phyloP scores from a whole-genome alignment of 441 rosid species.

The Capsella rubella region DNA sequence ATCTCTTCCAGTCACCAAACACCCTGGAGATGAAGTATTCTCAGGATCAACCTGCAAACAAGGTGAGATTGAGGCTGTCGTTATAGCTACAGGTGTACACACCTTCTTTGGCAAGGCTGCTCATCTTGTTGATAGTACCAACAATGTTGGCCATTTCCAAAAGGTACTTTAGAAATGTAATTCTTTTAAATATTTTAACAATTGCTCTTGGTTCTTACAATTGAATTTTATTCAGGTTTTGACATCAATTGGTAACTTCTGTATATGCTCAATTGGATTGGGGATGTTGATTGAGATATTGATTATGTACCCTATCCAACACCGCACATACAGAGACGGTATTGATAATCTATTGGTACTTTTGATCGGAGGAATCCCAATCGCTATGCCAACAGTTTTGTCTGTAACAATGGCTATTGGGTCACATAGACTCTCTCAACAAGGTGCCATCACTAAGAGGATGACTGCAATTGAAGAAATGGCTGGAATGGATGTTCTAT shows the following conservation, averaged over 20 bases:
- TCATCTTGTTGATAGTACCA: constrained; percentile 91
- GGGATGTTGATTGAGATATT: constrained; percentile 83
- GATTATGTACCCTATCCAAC: constrained; percentile 82
- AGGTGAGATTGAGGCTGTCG: constrained; percentile 94
- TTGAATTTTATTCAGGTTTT: constrained; percentile 56
- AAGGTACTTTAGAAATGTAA: constrained; percentile 52
- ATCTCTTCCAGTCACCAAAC: constrained; percentile 79
- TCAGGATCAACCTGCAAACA: constrained; percentile 97
- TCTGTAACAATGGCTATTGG: constrained; percentile 99
- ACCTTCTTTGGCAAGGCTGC: constrained; percentile 99
- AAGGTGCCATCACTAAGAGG: constrained; percentile 97
- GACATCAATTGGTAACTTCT: constrained; percentile 95
- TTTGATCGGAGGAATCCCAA: constrained; percentile 96
- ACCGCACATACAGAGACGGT: constrained; percentile 78
- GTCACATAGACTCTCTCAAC: constrained; percentile 83
- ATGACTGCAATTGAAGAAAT: constrained; percentile 98
- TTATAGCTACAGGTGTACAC: constrained; percentile 91
- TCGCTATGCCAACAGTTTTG: constrained; percentile 97
- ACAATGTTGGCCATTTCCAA: constrained; percentile 94
- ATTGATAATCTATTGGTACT: constrained; percentile 93
- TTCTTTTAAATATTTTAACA: background rate
- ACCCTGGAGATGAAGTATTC: constrained; percentile 73
- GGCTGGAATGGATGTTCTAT: constrained; percentile 97
- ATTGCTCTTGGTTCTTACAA: background rate
- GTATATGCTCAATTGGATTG: constrained; percentile 85